Evolutionary conservation across 257 asterid species (phyloP).

Genomic region (Haberlea rhodopensis): DNA sequence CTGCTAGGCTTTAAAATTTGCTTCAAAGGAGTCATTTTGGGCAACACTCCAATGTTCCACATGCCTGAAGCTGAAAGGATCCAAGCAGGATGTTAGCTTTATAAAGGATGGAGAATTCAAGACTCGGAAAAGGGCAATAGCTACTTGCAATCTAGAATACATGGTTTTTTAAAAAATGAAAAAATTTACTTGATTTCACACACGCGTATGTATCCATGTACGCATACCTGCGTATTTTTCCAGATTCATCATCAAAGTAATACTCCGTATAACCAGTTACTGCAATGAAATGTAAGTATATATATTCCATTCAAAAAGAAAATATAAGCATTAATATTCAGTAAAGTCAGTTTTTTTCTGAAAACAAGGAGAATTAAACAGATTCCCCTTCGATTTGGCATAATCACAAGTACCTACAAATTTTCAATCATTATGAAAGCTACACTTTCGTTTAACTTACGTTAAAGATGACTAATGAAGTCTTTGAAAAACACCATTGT

Average conservation of each 20-base stretch:
- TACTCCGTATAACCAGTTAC: slow-evolving; percentile 97
- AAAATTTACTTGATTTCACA: background rate
- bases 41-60: slow-evolving; percentile 97
- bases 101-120: background rate
- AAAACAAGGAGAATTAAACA: background rate
- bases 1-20: slow-evolving; percentile 74
- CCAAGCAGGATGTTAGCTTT: background rate
- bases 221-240: slow-evolving; percentile 70
- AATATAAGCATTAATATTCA: background rate
- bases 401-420: background rate
- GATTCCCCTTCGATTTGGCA: background rate
- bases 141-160: background rate
- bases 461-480: background rate
- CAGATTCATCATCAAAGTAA: slow-evolving; percentile 67
- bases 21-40: slow-evolving; percentile 85
- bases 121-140: background rate
- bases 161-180: background rate
- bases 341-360: background rate
- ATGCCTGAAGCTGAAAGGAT: slow-evolving; percentile 61
- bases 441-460: background rate
- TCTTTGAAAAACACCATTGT: background rate
- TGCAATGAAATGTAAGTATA: slow-evolving; percentile 43
- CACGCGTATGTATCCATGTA: too few relatives aligned
- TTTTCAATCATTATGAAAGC: background rate
- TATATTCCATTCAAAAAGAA: too few relatives aligned